Evolutionary conservation across 2,329 filamentous ascomycete species (phyloP).

Genomic region (Exophiala xenobiotica): DNA sequence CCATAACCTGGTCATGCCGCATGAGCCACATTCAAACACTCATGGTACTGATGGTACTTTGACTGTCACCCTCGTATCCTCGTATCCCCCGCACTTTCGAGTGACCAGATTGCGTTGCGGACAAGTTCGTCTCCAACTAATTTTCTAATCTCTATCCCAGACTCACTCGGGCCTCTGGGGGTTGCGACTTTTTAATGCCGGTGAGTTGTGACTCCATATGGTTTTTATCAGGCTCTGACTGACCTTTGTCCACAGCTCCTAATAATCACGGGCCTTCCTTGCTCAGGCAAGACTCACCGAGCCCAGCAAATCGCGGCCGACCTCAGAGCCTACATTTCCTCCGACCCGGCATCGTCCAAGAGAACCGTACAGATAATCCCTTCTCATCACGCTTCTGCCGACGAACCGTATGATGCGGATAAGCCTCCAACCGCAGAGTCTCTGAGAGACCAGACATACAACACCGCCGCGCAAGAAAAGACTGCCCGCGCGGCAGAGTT

Average conservation of each 20-base stretch:
- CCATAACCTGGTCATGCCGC: no score
- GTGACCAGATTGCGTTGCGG: no score
- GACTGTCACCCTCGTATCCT: no score
- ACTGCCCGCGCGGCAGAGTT: slow-evolving; percentile 62
- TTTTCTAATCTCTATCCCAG: no score
- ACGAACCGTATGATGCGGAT: neutral
- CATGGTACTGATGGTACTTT: no score
- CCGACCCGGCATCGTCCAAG: slow-evolving; percentile 27
- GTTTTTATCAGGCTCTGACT: neutral
- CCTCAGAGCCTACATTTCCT: slow-evolving; percentile 45
- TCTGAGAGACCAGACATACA: slow-evolving; percentile 30
- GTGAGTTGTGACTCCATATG: slow-evolving; percentile 17
- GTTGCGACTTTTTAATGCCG: no score
- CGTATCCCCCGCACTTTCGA: no score
- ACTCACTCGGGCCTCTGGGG: no score
- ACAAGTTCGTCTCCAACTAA: no score
- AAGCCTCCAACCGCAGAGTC: slow-evolving; percentile 45
- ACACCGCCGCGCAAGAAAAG: slow-evolving; percentile 49
- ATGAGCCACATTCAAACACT: no score
- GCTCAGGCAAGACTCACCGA: slow-evolving; percentile 62
- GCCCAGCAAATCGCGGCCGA: slow-evolving; percentile 55
- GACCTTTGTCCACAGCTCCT: slow-evolving; percentile 49
- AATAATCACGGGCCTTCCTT: slow-evolving; percentile 62
- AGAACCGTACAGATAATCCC: slow-evolving; percentile 51
- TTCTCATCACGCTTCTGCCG: slow-evolving; percentile 53